Evolutionary conservation across 345 rosid species (phyloP), one percentile per base, ranked within the genome.

Genomic region (Cardamine occulta): DNA sequence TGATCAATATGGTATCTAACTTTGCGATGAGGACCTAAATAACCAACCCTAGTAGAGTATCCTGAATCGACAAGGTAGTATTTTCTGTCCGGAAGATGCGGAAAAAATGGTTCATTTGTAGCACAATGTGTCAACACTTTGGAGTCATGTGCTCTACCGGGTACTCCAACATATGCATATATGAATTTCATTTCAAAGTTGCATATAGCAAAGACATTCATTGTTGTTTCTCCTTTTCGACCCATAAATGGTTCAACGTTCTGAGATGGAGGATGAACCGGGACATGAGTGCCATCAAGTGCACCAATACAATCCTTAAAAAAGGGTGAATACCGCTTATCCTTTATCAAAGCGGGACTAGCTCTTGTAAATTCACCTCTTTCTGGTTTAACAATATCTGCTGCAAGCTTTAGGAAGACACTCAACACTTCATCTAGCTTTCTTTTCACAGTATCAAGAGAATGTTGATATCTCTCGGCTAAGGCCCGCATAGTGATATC

Each of bases 381-480:
- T 10, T 23, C 1, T 3, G 42, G 70, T 12, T 31, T 48, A 18
- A 66, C 17, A 0, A n/a, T 47, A 2, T 31, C 44, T 26, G 8
- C 35, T 28, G 44, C 58, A 48, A 66, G 57, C 0, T 48, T 66
- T 6, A 66, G 17, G 0, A 66, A 0, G 10, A 7, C 70, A 13
- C 18, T 31, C 19, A 66, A 48, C 17, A 66, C 70, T 0, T 66
- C 70, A 66, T 66, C 58, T 3, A 48, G 13, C 14, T 66, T 66
- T 0, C 58, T 66, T 48, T 66, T 42, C 11, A 66, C 28, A 17
- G 70, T 48, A 13, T 48, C 53, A 5, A 66, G n/a, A 2, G 70
- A 66, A 29, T 48, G 70, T 3, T 48, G 55, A 49, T 66, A 66
- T 19, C 70, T 7, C 9, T 66, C 57, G 4, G 70, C 70, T n/a